Percentiles rank a stretch among this genome's conserved stretches.
phyloP scores from a whole-genome alignment of 768 basidiomycete genomes.

The Suillus placidus region DNA sequence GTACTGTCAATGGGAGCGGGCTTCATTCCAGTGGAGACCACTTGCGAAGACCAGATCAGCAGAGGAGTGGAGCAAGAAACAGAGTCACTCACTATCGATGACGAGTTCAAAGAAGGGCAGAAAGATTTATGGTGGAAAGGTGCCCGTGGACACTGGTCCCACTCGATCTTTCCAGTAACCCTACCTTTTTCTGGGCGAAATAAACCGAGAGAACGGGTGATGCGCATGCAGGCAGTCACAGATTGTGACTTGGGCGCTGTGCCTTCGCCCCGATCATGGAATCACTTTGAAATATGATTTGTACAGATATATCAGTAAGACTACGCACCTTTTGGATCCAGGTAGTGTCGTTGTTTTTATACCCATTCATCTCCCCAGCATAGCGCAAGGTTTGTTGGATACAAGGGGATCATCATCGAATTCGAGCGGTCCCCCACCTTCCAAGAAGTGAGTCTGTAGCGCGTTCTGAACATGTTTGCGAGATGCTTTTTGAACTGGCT shows the following conservation, averaged over 20 bases:
- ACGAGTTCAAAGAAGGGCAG: not conserved
- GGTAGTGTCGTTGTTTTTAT: not conserved
- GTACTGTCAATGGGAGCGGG: not conserved
- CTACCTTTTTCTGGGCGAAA: not conserved
- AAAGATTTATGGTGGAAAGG: not conserved
- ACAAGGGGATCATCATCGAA: not conserved
- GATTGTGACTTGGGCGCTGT: conserved; percentile 8
- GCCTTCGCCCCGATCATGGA: not conserved
- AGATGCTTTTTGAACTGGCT: not conserved
- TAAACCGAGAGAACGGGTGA: conserved; percentile 1
- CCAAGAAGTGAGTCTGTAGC: not conserved
- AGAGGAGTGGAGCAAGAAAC: not conserved
- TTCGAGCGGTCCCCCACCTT: not conserved
- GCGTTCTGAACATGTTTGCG: not conserved
- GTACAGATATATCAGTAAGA: not conserved
- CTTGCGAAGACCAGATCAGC: not conserved
- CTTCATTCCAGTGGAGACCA: conserved; percentile 7
- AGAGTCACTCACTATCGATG: not conserved
- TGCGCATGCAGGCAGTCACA: conserved; percentile 1
- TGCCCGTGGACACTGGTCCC: not conserved
- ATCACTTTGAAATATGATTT: not conserved
- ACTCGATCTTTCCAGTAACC: conserved; percentile 3
- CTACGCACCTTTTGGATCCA: not conserved
- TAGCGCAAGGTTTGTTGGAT: not conserved
- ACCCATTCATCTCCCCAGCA: not conserved